Conservation (phyloP, 176 grass and related monocot genomes). For the Musa itinerans region DNA sequence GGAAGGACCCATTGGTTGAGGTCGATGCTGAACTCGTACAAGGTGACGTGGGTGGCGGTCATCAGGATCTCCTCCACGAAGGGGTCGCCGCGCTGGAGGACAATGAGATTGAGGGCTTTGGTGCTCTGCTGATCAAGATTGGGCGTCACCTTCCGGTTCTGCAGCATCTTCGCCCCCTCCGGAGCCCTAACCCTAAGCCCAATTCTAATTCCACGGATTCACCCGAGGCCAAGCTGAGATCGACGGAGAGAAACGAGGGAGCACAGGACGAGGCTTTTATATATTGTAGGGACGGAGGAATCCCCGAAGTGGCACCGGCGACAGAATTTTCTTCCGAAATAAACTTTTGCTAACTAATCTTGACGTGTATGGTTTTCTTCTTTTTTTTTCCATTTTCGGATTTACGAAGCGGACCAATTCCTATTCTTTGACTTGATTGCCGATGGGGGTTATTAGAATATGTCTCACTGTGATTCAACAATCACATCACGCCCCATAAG, state of each 20-base stretch:
- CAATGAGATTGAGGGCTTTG: slow-evolving; percentile 55
- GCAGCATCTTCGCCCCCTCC: slow-evolving; percentile 17
- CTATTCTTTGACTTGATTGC: too few relatives aligned
- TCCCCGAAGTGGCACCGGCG: background rate
- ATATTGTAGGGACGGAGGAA: background rate
- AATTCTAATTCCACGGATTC: too few relatives aligned
- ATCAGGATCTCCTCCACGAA: slow-evolving; percentile 47
- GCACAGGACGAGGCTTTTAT: background rate
- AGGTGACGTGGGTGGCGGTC: slow-evolving; percentile 44
- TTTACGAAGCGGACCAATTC: too few relatives aligned
- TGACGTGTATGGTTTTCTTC: too few relatives aligned
- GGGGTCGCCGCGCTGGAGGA: slow-evolving; percentile 64
- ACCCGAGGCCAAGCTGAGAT: background rate
- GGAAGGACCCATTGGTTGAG: slow-evolving; percentile 28
- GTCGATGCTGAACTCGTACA: slow-evolving; percentile 40
- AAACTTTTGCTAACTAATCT: too few relatives aligned
- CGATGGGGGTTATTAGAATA: too few relatives aligned
- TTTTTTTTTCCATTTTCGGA: too few relatives aligned
- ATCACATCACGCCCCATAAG: too few relatives aligned
- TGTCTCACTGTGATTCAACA: too few relatives aligned
- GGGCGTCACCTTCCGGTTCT: slow-evolving; percentile 40
- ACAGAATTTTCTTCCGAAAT: too few relatives aligned
- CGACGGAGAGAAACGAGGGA: background rate
- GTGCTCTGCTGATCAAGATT: slow-evolving; percentile 50
- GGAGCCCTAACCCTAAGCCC: slow-evolving; percentile 28